Evolutionary conservation across 2,329 filamentous ascomycete genomes (phyloP).

Genomic region (Arthrobotrys iridis): DNA sequence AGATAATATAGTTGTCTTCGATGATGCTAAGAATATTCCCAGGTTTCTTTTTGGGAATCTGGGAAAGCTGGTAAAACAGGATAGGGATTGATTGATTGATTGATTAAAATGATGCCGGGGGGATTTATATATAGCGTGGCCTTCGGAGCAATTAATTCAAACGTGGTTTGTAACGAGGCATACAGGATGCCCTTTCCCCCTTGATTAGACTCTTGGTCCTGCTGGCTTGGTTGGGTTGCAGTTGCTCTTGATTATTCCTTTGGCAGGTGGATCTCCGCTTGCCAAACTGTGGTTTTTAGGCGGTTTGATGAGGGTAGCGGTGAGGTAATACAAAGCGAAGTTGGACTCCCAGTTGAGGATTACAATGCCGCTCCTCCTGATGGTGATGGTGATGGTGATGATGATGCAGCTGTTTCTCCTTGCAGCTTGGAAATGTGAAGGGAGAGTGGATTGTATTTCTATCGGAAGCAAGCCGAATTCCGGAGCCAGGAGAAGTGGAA

Average conservation of each 20-base stretch:
- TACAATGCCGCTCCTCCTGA: background rate
- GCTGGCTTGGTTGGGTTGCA: background rate
- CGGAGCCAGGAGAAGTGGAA: background rate
- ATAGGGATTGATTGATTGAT: slow-evolving; percentile 3
- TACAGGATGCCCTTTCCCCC: slow-evolving; percentile 3
- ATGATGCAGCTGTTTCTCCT: background rate
- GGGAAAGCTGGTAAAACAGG: background rate
- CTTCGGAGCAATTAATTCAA: slow-evolving; percentile 4
- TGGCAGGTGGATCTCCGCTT: slow-evolving; percentile 16
- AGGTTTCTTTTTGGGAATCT: background rate
- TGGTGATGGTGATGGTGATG: background rate
- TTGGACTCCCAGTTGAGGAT: background rate
- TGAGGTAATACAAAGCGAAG: slow-evolving; percentile 24
- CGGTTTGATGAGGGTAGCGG: background rate
- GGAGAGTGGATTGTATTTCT: slow-evolving; percentile 8
- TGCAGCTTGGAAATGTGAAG: slow-evolving; percentile 9
- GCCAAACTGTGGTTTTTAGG: slow-evolving; percentile 21
- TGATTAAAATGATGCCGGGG: background rate
- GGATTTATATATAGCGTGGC: slow-evolving; percentile 17
- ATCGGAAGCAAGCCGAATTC: slow-evolving; percentile 36
- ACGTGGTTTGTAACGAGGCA: slow-evolving; percentile 4
- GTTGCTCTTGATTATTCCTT: slow-evolving; percentile 8
- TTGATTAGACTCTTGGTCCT: background rate
- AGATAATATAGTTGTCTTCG: background rate
- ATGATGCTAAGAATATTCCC: slow-evolving; percentile 1